Evolutionary conservation across 2,329 filamentous ascomycete species (phyloP).

Genomic region (Tolypocladium nubicola): DNA sequence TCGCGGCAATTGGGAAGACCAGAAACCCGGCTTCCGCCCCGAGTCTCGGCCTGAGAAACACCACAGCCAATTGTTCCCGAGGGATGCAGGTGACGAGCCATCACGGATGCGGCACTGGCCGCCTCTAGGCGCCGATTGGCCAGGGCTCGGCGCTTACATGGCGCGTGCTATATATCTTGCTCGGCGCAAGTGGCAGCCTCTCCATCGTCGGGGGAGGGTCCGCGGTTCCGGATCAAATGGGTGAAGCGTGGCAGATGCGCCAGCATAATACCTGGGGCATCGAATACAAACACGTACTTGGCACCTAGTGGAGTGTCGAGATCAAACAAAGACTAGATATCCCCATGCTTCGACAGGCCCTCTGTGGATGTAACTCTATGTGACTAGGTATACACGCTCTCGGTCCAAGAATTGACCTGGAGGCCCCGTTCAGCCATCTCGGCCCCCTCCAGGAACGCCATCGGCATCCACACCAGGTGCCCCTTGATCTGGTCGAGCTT

Average conservation of each 20-base stretch:
- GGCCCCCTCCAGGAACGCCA: constrained; percentile 74
- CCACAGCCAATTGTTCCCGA: background rate
- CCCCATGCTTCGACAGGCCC: background rate
- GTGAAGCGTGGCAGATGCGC: background rate
- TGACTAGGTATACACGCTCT: constrained; percentile 63
- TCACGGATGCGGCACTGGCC: background rate
- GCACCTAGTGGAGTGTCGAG: background rate
- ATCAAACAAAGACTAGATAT: background rate
- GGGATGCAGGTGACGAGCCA: constrained; percentile 4
- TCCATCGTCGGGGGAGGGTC: background rate
- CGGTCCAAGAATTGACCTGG: constrained; percentile 76
- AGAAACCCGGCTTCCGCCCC: background rate
- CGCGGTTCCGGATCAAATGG: background rate
- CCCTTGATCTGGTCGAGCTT: constrained; percentile 75
- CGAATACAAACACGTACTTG: background rate
- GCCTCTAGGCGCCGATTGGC: background rate
- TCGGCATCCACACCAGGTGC: constrained; percentile 91
- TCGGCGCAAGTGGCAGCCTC: background rate
- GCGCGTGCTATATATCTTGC: background rate
- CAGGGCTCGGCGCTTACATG: background rate
- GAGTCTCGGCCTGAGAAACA: background rate
- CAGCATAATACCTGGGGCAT: background rate
- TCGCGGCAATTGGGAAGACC: background rate
- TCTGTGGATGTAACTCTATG: constrained; percentile 20
- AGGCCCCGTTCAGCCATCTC: constrained; percentile 85